Evolutionary conservation across 2,329 filamentous ascomycete species (phyloP).

Genomic region (Cladosporium oxysporum): DNA sequence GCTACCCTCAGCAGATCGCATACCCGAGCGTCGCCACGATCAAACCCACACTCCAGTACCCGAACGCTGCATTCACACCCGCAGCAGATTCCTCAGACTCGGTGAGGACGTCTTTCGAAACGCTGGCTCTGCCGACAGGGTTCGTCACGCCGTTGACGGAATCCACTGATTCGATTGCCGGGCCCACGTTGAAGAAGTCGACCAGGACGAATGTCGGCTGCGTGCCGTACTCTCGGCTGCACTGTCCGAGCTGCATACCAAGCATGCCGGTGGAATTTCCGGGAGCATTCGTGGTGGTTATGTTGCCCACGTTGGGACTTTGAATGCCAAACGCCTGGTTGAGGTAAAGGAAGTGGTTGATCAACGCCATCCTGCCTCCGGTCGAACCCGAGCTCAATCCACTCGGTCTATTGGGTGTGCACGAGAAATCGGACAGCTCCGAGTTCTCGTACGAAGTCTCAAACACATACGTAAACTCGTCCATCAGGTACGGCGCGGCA

Average conservation of each 20-base stretch:
- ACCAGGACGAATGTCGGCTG: conserved; percentile 47
- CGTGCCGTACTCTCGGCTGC: conserved; percentile 41
- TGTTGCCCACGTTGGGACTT: conserved; percentile 43
- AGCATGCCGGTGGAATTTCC: conserved; percentile 47
- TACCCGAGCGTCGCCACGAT: conserved; percentile 15
- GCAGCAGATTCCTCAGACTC: conserved; percentile 8
- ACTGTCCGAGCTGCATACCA: conserved; percentile 44
- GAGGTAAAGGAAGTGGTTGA: conserved; percentile 52
- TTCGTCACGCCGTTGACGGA: conserved; percentile 59
- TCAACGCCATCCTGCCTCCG: conserved; percentile 47
- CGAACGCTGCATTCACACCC: conserved; percentile 9
- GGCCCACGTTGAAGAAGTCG: conserved; percentile 45
- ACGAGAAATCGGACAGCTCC: conserved; percentile 44
- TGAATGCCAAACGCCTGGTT: conserved; percentile 37
- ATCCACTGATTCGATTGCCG: conserved; percentile 68
- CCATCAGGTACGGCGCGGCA: conserved; percentile 43
- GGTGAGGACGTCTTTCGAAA: conserved; percentile 22
- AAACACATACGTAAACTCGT: conserved; percentile 45
- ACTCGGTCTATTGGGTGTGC: conserved; percentile 47
- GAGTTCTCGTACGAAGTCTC: conserved; percentile 40
- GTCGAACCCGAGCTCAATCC: conserved; percentile 35
- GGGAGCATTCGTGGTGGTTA: conserved; percentile 46
- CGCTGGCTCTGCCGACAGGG: conserved; percentile 46
- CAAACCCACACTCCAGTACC: conserved; percentile 16
- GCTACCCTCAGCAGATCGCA: conserved; percentile 16